Evolutionary conservation across 1,284 basidiomycete species (phyloP), one percentile per base, ranked within the genome.

Genomic region (Trichosporon coremiiforme): DNA sequence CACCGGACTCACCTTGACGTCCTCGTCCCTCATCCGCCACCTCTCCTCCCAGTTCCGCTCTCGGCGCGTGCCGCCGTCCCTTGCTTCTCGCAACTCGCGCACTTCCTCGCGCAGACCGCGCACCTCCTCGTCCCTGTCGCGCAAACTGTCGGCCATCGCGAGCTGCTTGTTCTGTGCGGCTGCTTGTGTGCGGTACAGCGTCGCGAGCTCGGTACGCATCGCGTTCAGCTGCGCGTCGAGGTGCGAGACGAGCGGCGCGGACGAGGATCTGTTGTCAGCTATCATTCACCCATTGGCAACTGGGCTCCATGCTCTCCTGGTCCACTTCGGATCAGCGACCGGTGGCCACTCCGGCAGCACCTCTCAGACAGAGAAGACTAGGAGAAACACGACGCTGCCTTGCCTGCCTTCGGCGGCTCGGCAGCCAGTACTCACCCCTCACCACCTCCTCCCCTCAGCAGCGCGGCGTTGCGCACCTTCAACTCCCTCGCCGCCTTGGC

Each of bases 141-240:
- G 89, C 8, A 98, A 86, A 0, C 92, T 92, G 82, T 99, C 96
- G 73, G 93, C 96, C 90, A 98, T 93, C 8, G 91, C 88, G 15
- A 99, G 87, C 80, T 98, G 95, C 1, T 95, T 93, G 81, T 97
- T 97, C 84, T 96, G 94, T 5, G 83, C 82, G 0, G 80, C 78
- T 0, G 93, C 92, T 79, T 98, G 95, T 0, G 94, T 93, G 83
- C 97, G 96, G 87, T 99, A 99, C 2, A 97, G 89, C 6, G 90
- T 91, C 2, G 94, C 91, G 57, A 98, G 86, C 81, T 98, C 96
- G 76, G 93, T 91, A 31, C 94, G 89, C 63, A 96, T 86, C 6
- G 91, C 89, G 2, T 93, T 92, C 80, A 98, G 92, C 80, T 98
- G 95, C 2, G 91, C 90, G 82, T 98, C 95, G 66, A 98, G 89